Conservation (phyloP, 1,284 basidiomycete genomes). For the Pyrrhoderma lamaoense region DNA sequence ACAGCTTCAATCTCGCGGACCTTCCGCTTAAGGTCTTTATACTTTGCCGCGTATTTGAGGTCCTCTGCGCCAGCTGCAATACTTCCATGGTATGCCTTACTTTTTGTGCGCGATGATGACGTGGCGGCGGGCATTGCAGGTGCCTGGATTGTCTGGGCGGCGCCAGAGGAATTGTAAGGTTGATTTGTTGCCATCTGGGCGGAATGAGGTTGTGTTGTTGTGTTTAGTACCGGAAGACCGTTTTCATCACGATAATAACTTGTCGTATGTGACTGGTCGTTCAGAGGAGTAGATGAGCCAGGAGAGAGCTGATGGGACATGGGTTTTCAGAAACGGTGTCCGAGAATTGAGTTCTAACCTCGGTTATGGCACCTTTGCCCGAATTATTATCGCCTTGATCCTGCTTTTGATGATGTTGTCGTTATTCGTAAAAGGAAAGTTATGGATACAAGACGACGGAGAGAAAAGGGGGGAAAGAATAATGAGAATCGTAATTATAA, state of each 20-base stretch:
- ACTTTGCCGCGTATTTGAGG: conserved; percentile 83
- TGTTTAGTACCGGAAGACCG: conserved; percentile 15
- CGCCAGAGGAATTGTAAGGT: conserved; percentile 1
- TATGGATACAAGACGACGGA: neutral
- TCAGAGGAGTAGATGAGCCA: conserved; percentile 32
- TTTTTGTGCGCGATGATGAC: conserved; percentile 30
- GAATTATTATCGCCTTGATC: too few relatives aligned
- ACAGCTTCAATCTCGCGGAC: conserved; percentile 84
- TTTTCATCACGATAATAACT: conserved; percentile 22
- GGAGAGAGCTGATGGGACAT: conserved; percentile 52
- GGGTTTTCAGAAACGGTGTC: conserved; percentile 21
- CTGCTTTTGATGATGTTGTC: too few relatives aligned
- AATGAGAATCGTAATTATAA: too few relatives aligned
- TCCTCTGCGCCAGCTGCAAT: conserved; percentile 79
- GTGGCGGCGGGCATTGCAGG: conserved; percentile 5
- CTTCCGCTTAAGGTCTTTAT: conserved; percentile 85
- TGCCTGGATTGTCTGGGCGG: conserved; percentile 30
- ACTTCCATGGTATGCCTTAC: conserved; percentile 35
- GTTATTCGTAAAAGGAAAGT: too few relatives aligned
- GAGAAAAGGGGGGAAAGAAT: neutral
- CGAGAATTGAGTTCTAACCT: too few relatives aligned
- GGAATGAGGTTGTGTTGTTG: conserved; percentile 1
- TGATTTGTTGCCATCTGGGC: neutral
- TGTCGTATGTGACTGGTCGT: conserved; percentile 23
- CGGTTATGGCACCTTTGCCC: too few relatives aligned